Conservation (phyloP, 768 basidiomycete species). For the Termitomyces sp. region DNA sequence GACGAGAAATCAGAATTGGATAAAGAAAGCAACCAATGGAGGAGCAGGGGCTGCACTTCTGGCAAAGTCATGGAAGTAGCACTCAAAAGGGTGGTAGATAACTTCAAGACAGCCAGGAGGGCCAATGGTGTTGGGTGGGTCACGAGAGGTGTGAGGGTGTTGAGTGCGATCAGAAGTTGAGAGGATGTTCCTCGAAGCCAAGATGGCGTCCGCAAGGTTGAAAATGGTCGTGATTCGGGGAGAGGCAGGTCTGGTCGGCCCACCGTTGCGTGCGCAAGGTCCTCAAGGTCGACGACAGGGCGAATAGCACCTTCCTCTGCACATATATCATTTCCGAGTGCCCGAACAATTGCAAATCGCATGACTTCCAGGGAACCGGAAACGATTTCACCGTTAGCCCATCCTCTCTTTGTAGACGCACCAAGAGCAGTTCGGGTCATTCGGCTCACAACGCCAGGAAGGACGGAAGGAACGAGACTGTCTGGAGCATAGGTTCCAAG, state of each 20-base stretch:
- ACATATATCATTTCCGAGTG: constrained; percentile 69
- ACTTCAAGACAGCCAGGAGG: constrained; percentile 48
- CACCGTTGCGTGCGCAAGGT: constrained; percentile 39
- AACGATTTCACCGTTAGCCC: constrained; percentile 71
- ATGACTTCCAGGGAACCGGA: constrained; percentile 56
- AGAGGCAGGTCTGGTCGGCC: constrained; percentile 16
- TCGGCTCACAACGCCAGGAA: constrained; percentile 81
- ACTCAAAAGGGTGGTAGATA: constrained; percentile 53
- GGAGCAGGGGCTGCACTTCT: constrained; percentile 59
- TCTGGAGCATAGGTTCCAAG: constrained; percentile 57
- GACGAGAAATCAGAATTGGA: constrained; percentile 54
- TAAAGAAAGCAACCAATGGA: constrained; percentile 72
- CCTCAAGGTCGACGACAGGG: constrained; percentile 57
- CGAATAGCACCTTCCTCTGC: constrained; percentile 54
- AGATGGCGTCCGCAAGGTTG: constrained; percentile 57
- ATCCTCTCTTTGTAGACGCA: constrained; percentile 48
- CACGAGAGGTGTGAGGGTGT: constrained; percentile 65
- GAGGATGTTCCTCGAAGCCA: constrained; percentile 84
- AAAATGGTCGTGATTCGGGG: constrained; percentile 31
- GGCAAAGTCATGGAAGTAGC: constrained; percentile 61
- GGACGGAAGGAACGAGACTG: constrained; percentile 53
- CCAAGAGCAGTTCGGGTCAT: constrained; percentile 72
- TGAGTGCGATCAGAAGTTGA: constrained; percentile 81
- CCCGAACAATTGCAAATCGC: constrained; percentile 45
- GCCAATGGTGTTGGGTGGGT: constrained; percentile 71